Evolutionary conservation across 2,329 filamentous ascomycete species (phyloP).

Genomic region (Periconia sp.): DNA sequence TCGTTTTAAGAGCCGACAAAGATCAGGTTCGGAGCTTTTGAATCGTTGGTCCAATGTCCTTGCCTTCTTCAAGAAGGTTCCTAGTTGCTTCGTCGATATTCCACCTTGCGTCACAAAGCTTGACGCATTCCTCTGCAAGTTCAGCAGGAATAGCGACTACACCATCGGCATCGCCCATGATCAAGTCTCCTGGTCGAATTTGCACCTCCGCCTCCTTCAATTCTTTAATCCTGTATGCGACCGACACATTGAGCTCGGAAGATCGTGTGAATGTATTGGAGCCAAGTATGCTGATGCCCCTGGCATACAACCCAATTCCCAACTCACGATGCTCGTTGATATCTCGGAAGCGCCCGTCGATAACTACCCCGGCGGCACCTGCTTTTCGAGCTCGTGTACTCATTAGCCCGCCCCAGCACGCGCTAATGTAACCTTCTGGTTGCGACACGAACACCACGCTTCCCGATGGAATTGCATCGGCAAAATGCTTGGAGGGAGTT

Average conservation of each 20-base stretch:
- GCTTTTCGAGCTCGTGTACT: slow-evolving; percentile 54
- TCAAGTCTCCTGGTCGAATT: slow-evolving; percentile 6
- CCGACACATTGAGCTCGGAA: slow-evolving; percentile 8
- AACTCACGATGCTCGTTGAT: slow-evolving; percentile 61
- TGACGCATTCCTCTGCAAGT: slow-evolving; percentile 8
- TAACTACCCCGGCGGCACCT: slow-evolving; percentile 57
- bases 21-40: slow-evolving; percentile 2
- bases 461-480: slow-evolving; percentile 8
- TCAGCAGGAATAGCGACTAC: slow-evolving; percentile 8
- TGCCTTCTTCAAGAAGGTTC: slow-evolving; percentile 5
- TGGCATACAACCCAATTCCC: slow-evolving; percentile 15
- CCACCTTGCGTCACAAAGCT: slow-evolving; percentile 10
- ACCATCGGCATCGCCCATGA: slow-evolving; percentile 13
- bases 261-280: slow-evolving; percentile 10
- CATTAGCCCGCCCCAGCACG: slow-evolving; percentile 63
- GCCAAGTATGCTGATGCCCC: slow-evolving; percentile 10
- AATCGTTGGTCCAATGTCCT: slow-evolving; percentile 13
- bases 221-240: slow-evolving; percentile 7
- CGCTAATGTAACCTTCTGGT: slow-evolving; percentile 55
- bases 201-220: slow-evolving; percentile 3
- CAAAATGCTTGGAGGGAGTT: slow-evolving; percentile 33
- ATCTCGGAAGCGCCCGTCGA: slow-evolving; percentile 61
- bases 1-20: too few relatives aligned
- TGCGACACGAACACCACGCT: slow-evolving; percentile 54
- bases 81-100: slow-evolving; percentile 12